These are phyloP conservation scores for Pelargonium cotyledonis DNA, from an alignment of 441 rosid species.

Conservation along the genomic window DNA sequence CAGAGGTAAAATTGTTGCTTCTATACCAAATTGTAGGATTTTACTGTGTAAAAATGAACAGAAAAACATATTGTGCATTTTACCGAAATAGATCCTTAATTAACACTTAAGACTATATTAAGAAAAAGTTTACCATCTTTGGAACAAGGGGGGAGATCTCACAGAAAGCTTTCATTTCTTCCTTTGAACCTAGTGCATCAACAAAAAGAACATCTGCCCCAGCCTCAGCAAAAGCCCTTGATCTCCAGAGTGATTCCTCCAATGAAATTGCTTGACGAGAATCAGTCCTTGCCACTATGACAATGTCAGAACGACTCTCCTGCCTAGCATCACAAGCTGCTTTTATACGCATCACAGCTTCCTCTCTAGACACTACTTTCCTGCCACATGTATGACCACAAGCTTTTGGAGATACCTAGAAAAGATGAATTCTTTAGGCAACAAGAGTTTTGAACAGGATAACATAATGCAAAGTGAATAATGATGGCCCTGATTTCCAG, in stretches of 20 bases:
- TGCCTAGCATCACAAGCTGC: constrained; percentile 82
- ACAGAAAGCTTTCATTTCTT: constrained; percentile 88
- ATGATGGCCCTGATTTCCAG: neutral
- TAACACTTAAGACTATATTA: constrained; percentile 12
- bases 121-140: constrained; percentile 52
- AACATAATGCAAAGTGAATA: constrained; percentile 3
- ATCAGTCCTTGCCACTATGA: constrained; percentile 74
- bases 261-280: constrained; percentile 77
- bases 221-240: constrained; percentile 85
- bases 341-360: constrained; percentile 73
- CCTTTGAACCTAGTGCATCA: constrained; percentile 74
- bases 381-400: constrained; percentile 55
- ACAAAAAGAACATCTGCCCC: constrained; percentile 86
- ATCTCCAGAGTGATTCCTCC: constrained; percentile 76
- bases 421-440: constrained; percentile 21
- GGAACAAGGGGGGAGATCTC: constrained; percentile 66
- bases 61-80: neutral
- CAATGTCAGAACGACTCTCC: constrained; percentile 72
- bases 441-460: constrained; percentile 8
- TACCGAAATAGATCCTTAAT: neutral
- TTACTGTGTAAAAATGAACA: neutral
- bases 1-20: too few relatives aligned
- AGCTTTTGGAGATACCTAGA: constrained; percentile 74
- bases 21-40: too few relatives aligned
- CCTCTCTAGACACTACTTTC: constrained; percentile 81